Evolutionary conservation across 2,329 filamentous ascomycete species (phyloP).

Genomic region (Periconia sp.): DNA sequence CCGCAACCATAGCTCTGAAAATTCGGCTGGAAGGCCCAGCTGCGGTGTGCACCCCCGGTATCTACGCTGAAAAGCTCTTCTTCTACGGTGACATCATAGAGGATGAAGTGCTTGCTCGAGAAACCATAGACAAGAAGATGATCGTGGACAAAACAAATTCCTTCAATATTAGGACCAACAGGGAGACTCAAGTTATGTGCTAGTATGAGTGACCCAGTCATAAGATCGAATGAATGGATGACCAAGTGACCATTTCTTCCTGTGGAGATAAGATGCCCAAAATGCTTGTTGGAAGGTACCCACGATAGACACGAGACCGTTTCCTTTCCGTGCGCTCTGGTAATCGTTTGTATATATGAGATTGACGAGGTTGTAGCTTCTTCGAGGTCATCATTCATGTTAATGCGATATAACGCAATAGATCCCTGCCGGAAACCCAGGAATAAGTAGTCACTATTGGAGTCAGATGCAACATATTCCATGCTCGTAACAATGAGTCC

Average conservation of each 20-base stretch:
- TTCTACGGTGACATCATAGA: constrained; percentile 75
- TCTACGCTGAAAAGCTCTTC: constrained; percentile 71
- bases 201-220: constrained; percentile 39
- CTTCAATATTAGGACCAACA: constrained; percentile 76
- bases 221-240: constrained; percentile 54
- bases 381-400: constrained; percentile 12
- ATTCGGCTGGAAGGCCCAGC: constrained; percentile 61
- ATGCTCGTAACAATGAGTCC: constrained; percentile 58
- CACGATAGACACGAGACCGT: constrained; percentile 67
- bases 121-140: constrained; percentile 77
- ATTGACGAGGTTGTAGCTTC: constrained; percentile 2
- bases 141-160: constrained; percentile 61
- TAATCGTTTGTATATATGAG: constrained; percentile 18
- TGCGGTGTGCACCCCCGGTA: constrained; percentile 83
- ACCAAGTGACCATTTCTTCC: constrained; percentile 77
- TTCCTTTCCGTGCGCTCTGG: constrained; percentile 54
- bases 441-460: constrained; percentile 39
- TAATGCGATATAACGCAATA: constrained; percentile 50
- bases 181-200: constrained; percentile 70
- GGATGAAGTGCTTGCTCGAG: constrained; percentile 73
- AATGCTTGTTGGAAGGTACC: constrained; percentile 37
- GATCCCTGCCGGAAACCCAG: constrained; percentile 60
- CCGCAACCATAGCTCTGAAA: constrained; percentile 38
- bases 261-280: constrained; percentile 65
- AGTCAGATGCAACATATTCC: constrained; percentile 25